Evolutionary conservation across 306 rosid genomes (phyloP), one percentile per base, ranked within the genome.

Genomic region (Sphenostylis stenocarpa): DNA sequence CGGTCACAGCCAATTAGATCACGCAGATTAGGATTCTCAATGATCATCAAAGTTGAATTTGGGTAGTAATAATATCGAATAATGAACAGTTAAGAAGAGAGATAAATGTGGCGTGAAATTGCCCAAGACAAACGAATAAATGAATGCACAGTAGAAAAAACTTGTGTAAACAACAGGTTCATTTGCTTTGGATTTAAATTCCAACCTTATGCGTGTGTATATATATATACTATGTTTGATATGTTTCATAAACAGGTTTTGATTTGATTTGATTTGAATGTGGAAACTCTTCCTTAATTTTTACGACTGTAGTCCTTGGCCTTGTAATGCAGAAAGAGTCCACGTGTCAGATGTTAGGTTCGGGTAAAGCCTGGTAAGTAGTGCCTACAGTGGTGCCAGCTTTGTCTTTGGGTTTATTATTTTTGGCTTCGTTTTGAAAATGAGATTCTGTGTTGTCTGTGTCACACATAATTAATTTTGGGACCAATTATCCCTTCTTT

Each of bases 261-360:
- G 20, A 15, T 43, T 53, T 24, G 51, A 15, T 61, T 29, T 16
- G 14, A 7, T n/a, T 29, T 60, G 6, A 31, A 16, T 0, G 29
- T 36, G 16, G 16, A 4, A n/a, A 58, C 15, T 21, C 0, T 17
- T 31, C 24, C 47, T 61, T 61, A 21, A 61, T 31, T 16, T 31
- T 56, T 23, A 24, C 21, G 20, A 28, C 20, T 60, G 5, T 0
- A 11, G 15, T 39, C 45, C 15, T 39, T 39, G 41, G 10, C 2
- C 41, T 36, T 36, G 41, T 38, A 41, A 41, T 41, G 15, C 45
- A 41, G 45, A 41, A 12, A 10, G 45, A 41, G 15, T 10, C 19
- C 77, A 83, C 83, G 83, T 83, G 81, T 52, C 6, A 12, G 7
- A 26, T 9, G 23, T 48, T 48, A 1, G 20, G 13, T 9, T 11